phyloP scores from a whole-genome alignment of 176 grass and related monocot species.

The Aegilops longissima region DNA sequence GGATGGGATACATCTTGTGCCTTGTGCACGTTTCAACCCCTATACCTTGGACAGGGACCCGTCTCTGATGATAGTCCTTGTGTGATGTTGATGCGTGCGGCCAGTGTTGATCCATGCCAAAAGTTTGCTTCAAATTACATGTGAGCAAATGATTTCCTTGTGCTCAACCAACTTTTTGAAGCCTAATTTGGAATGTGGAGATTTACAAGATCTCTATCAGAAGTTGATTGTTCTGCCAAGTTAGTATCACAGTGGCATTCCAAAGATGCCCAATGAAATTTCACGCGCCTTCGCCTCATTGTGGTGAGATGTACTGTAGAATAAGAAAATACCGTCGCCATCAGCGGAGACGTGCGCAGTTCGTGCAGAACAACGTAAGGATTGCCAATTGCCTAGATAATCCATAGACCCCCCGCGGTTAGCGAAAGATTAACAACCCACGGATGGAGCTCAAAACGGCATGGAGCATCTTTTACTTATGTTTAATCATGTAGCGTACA shows the following conservation, averaged over 20 bases:
- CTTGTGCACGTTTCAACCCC: conserved; percentile 5
- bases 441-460: neutral
- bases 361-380: conserved; percentile 6
- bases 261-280: conserved; percentile 5
- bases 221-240: neutral
- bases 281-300: neutral
- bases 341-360: neutral
- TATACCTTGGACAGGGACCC: neutral
- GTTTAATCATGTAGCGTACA: neutral
- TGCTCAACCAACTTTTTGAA: too few relatives aligned
- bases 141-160: neutral
- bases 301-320: neutral
- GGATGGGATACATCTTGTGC: neutral
- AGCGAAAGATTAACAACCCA: neutral
- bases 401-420: neutral
- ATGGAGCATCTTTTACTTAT: neutral
- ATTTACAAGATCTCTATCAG: too few relatives aligned
- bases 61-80: neutral
- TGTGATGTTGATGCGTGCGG: conserved; percentile 8
- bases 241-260: neutral
- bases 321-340: neutral
- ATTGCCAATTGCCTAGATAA: neutral
- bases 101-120: neutral
- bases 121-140: neutral
- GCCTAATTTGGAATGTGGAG: neutral